These are phyloP conservation scores for Yamadazyma scolyti DNA, from an alignment of 805 yeast species.

Conservation along the genomic window DNA sequence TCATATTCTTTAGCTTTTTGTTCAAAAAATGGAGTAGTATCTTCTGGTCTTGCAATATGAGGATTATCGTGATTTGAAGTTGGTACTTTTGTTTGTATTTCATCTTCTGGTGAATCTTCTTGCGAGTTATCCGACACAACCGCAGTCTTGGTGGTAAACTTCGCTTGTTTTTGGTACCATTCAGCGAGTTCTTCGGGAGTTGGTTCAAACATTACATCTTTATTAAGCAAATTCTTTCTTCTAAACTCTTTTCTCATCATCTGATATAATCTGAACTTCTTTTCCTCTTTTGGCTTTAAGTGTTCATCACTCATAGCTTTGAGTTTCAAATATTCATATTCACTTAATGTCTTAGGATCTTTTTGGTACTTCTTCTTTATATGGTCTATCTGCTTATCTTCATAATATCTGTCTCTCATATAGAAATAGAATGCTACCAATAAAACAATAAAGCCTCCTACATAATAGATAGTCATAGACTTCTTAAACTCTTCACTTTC, in stretches of 20 bases:
- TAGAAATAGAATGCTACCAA: constrained; percentile 58
- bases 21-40: constrained; percentile 79
- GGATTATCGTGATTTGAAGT: constrained; percentile 37
- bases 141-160: constrained; percentile 18
- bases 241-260: constrained; percentile 47
- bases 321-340: constrained; percentile 61
- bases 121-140: constrained; percentile 15
- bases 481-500: constrained; percentile 57
- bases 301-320: constrained; percentile 56
- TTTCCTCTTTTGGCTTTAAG: constrained; percentile 61
- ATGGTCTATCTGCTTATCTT: constrained; percentile 56
- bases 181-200: constrained; percentile 37
- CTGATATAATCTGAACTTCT: constrained; percentile 57
- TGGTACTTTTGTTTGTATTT: constrained; percentile 13
- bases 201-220: constrained; percentile 35
- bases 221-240: constrained; percentile 32
- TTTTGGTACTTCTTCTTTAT: constrained; percentile 34
- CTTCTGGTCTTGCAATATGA: constrained; percentile 62
- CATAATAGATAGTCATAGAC: constrained; percentile 58
- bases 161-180: constrained; percentile 38
- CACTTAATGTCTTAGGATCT: constrained; percentile 44
- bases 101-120: constrained; percentile 2
- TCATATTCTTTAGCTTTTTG: constrained; percentile 78
- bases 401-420: constrained; percentile 61
- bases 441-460: constrained; percentile 57